Base-by-base conservation (phyloP, 2,329 filamentous ascomycete species). In the Fusarium sp. region DNA sequence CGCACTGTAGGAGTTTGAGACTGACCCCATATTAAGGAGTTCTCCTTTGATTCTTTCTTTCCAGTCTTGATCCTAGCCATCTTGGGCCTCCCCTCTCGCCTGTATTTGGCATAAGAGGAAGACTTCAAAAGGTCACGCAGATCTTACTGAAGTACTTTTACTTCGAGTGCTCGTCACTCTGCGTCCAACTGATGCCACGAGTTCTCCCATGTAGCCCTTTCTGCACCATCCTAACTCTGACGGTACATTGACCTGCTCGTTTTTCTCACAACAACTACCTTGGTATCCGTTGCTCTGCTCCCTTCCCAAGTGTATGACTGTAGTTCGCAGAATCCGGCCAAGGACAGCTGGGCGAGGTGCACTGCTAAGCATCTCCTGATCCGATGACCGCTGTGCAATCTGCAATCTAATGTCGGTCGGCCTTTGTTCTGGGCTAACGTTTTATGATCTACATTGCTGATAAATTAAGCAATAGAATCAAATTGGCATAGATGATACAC, bases 1-100 rank as follows among this genome's bases (percentile, higher is more conserved):
- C 33, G 45, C 64, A 72, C 52, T 71, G 64, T 55, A 35, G 27
- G 50, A 37, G 59, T 44, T 23, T 26, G 12, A 32, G n/a, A 26
- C n/a, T n/a, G 37, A 26, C 27, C 40, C 42, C 38, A 35, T 52
- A 27, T 35, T 11, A n/a, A 26, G 17, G 14, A 33, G 23, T 48
- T 12, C 49, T 45, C n/a, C 11, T 69, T 70, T 71, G 64, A 69
- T 59, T 69, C 52, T 71, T 72, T 42, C 50, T 58, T 18, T 9
- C 20, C 15, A 30, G 33, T 26, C 41, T 48, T 54, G 49, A 42
- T 57, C 60, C 48, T 41, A 40, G 50, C 41, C 33, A 27, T 41
- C 35, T n/a, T 12, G 26, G 27, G 17, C 46, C 50, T 46, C 48
- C n/a, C 33, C 60, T 23, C 23, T n/a, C 48, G 35, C 30, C 38